These are phyloP conservation scores for Massariosphaeria phaeospora DNA, from an alignment of 495 filamentous ascomycete species.

Conservation along the genomic window DNA sequence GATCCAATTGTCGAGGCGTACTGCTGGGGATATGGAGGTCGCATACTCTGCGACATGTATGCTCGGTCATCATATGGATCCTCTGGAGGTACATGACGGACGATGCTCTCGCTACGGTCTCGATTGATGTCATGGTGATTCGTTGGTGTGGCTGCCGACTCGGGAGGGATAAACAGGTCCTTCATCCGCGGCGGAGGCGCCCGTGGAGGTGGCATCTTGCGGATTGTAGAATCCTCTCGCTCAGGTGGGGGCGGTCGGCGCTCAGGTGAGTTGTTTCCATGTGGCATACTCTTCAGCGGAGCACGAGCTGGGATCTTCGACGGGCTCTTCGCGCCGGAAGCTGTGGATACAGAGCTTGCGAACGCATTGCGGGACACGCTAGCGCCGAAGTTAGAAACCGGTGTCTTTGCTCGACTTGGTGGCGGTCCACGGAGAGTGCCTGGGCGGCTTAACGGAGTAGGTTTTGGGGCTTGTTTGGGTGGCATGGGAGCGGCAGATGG, in stretches of 20 bases:
- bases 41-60: constrained; percentile 30
- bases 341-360: constrained; percentile 40
- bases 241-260: constrained; percentile 47
- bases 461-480: constrained; percentile 39
- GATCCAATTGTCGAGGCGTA: constrained; percentile 43
- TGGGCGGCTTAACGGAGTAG: constrained; percentile 44
- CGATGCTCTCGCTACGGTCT: constrained; percentile 60
- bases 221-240: constrained; percentile 38
- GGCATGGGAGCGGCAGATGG: constrained; percentile 51
- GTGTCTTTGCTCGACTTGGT: constrained; percentile 60
- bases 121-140: constrained; percentile 28
- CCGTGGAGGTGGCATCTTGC: constrained; percentile 58
- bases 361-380: constrained; percentile 53
- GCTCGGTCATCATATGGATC: constrained; percentile 73
- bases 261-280: constrained; percentile 79
- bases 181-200: constrained; percentile 88
- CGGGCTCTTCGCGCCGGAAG: constrained; percentile 48
- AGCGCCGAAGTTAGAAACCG: constrained; percentile 48
- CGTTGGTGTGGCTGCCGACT: constrained; percentile 44
- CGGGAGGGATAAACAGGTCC: constrained; percentile 67
- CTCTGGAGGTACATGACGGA: constrained; percentile 74
- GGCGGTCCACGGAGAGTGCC: constrained; percentile 52
- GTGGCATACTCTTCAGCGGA: constrained; percentile 72
- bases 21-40: constrained; percentile 36
- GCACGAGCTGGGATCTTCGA: constrained; percentile 78